Conservation (phyloP, 495 filamentous ascomycete genomes). For the Xylaria sp. region DNA sequence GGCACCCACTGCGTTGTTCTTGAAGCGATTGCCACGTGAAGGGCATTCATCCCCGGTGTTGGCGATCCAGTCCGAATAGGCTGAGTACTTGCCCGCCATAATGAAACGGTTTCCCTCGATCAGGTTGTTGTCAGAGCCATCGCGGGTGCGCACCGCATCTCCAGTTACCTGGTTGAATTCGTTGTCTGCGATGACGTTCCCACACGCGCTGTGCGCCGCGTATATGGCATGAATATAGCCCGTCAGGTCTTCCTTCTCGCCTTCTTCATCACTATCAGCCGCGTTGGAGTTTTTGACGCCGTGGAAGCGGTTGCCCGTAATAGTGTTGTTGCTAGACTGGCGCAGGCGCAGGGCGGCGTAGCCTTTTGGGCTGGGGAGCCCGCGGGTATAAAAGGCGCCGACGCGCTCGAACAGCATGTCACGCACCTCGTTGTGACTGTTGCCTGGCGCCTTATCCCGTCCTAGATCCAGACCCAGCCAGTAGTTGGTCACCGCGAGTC, state of each 20-base stretch:
- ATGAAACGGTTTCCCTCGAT: slow-evolving; percentile 19
- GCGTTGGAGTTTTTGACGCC: slow-evolving; percentile 24
- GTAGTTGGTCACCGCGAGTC: slow-evolving; percentile 23
- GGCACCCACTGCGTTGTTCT: slow-evolving; percentile 16
- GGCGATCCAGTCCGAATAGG: slow-evolving; percentile 27
- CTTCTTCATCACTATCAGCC: slow-evolving; percentile 12
- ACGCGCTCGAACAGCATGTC: slow-evolving; percentile 23
- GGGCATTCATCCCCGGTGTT: slow-evolving; percentile 19
- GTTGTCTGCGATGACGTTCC: slow-evolving; percentile 14
- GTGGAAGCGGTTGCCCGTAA: slow-evolving; percentile 22
- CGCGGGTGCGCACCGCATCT: slow-evolving; percentile 23
- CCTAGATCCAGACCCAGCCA: slow-evolving; percentile 25
- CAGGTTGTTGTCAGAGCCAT: slow-evolving; percentile 17
- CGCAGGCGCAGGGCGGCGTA: slow-evolving; percentile 22
- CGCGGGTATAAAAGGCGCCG: slow-evolving; percentile 18
- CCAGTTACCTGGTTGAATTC: slow-evolving; percentile 24
- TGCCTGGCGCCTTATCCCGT: slow-evolving; percentile 19
- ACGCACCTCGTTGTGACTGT: slow-evolving; percentile 19
- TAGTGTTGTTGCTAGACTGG: slow-evolving; percentile 22
- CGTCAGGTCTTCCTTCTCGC: slow-evolving; percentile 6
- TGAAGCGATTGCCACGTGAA: slow-evolving; percentile 16
- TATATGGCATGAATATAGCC: slow-evolving; percentile 24
- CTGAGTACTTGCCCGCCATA: slow-evolving; percentile 21
- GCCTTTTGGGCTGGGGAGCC: slow-evolving; percentile 10
- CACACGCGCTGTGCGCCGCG: slow-evolving; percentile 4